Conservation (phyloP, 2,329 filamentous ascomycete genomes). For the Thelonectria discophora region DNA sequence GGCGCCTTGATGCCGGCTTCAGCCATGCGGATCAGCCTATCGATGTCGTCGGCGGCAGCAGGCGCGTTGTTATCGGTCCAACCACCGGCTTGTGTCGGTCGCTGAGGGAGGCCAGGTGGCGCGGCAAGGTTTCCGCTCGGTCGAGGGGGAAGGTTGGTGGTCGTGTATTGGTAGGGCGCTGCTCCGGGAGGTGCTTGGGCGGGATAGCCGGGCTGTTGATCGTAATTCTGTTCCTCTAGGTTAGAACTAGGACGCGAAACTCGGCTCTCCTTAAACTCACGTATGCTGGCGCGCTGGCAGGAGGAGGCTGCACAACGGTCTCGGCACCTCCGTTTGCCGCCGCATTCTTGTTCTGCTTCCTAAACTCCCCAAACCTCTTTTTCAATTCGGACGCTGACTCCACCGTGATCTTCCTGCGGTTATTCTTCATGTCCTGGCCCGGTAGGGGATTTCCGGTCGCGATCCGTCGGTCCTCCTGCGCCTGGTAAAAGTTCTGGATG, state of each 20-base stretch:
- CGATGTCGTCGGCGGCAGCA: conserved; percentile 65
- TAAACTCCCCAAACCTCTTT: conserved; percentile 80
- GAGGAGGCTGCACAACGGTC: conserved; percentile 40
- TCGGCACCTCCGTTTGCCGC: conserved; percentile 57
- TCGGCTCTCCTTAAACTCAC: conserved; percentile 56
- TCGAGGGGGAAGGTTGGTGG: conserved; percentile 56
- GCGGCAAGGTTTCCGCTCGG: conserved; percentile 52
- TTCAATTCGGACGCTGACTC: conserved; percentile 82
- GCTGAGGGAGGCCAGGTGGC: conserved; percentile 55
- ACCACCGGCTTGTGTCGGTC: conserved; percentile 50
- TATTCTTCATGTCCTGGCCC: conserved; percentile 70
- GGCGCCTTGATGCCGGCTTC: conserved; percentile 66
- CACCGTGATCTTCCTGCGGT: conserved; percentile 75
- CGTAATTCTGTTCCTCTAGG: conserved; percentile 42
- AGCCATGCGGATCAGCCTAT: conserved; percentile 71
- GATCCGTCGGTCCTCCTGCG: conserved; percentile 82
- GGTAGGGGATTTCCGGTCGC: conserved; percentile 85
- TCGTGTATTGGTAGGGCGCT: conserved; percentile 48
- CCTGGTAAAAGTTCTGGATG: conserved; percentile 84
- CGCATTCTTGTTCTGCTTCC: conserved; percentile 71
- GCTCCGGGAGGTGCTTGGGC: conserved; percentile 34
- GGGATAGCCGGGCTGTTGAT: conserved; percentile 38
- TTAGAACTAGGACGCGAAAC: conserved; percentile 32
- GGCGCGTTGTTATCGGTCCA: conserved; percentile 38
- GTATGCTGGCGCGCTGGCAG: conserved; percentile 62